These are phyloP conservation scores for Sporothrix humicola DNA, from an alignment of 2,329 filamentous ascomycete species.

Conservation along the genomic window DNA sequence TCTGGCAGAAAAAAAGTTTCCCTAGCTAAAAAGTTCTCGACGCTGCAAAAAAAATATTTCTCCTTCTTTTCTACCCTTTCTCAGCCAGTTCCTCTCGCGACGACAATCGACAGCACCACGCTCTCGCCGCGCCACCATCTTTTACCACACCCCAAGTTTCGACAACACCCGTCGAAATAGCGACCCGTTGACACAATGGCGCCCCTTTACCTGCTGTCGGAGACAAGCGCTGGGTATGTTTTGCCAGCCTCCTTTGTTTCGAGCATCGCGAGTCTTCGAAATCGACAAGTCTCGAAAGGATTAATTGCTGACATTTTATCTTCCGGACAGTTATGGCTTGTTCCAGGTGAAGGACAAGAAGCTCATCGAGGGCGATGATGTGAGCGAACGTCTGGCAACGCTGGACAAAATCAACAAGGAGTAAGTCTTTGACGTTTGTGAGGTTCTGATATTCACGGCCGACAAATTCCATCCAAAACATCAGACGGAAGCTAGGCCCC, in stretches of 20 bases:
- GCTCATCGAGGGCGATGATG: slow-evolving; percentile 84
- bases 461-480: not conserved
- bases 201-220: slow-evolving; percentile 88
- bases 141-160: not conserved
- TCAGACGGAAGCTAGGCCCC: not conserved
- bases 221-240: slow-evolving; percentile 81
- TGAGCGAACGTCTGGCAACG: slow-evolving; percentile 72
- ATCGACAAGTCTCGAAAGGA: not conserved
- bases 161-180: slow-evolving; percentile 16
- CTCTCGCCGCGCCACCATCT: slow-evolving; percentile 25
- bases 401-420: slow-evolving; percentile 86
- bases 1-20: slow-evolving; percentile 40
- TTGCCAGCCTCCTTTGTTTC: slow-evolving; percentile 25
- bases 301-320: slow-evolving; percentile 42
- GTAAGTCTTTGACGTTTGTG: slow-evolving; percentile 58
- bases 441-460: not conserved
- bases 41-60: slow-evolving; percentile 38
- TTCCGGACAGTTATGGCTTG: slow-evolving; percentile 79
- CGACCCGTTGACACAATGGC: slow-evolving; percentile 59
- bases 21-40: slow-evolving; percentile 32
- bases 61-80: slow-evolving; percentile 28
- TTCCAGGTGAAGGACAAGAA: slow-evolving; percentile 99
- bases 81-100: slow-evolving; percentile 31
- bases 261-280: not conserved
- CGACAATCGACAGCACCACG: slow-evolving; percentile 25